Conservation (phyloP, 306 rosid species). For the Pueraria montana region DNA sequence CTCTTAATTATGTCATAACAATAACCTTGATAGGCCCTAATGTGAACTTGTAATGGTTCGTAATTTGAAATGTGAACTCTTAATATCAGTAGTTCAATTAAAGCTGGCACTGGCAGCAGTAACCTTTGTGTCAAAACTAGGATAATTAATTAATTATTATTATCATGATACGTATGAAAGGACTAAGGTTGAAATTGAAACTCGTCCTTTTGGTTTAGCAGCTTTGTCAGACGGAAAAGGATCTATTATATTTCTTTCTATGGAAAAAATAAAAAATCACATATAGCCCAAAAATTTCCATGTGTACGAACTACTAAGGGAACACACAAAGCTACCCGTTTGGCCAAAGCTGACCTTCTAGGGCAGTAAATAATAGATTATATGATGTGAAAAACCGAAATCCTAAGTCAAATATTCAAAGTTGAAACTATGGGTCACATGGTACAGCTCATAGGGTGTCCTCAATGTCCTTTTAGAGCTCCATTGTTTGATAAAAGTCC, state of each 20-base stretch:
- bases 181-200: conserved; percentile 52
- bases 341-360: conserved; percentile 46
- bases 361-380: conserved; percentile 35
- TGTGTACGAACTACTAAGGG: conserved; percentile 29
- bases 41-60: neutral
- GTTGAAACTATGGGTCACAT: conserved; percentile 51
- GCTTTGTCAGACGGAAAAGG: conserved; percentile 50
- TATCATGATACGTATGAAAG: conserved; percentile 19
- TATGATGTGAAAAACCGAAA: conserved; percentile 13
- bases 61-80: neutral
- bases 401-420: conserved; percentile 37
- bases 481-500: conserved; percentile 50
- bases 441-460: conserved; percentile 53
- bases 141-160: conserved; percentile 33
- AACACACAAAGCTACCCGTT: conserved; percentile 40
- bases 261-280: conserved; percentile 10
- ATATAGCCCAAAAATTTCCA: conserved; percentile 20
- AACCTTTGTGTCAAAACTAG: conserved; percentile 34
- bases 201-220: conserved; percentile 42
- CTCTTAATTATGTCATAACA: conserved; percentile 35
- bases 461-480: conserved; percentile 44
- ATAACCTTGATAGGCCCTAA: conserved; percentile 4
- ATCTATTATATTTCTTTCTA: conserved; percentile 29
- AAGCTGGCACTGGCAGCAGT: conserved; percentile 25
- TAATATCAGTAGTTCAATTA: conserved; percentile 31